Conservation (phyloP, 345 rosid species). For the Eucalyptus erythrocorys region DNA sequence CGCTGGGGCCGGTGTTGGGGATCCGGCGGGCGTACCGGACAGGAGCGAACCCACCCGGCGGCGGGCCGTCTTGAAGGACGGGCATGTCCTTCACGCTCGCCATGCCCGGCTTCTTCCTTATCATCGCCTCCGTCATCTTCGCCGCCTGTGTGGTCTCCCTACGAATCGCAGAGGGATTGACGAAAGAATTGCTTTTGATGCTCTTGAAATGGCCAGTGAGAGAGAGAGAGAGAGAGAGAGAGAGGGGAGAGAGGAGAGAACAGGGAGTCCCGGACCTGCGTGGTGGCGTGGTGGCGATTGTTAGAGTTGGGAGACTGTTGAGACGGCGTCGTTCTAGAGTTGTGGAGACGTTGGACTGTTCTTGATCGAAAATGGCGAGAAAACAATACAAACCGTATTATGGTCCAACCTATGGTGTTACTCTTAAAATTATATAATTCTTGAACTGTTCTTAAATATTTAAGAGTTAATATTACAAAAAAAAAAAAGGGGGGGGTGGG, state of each 20-base stretch:
- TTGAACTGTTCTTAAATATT: background rate
- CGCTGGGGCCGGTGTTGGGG: conserved; percentile 92
- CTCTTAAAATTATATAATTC: background rate
- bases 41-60: conserved; percentile 95
- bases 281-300: background rate
- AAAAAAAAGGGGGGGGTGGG: too few relatives aligned
- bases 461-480: background rate
- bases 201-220: background rate
- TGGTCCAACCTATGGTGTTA: background rate
- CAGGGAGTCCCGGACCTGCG: background rate
- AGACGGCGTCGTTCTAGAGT: background rate
- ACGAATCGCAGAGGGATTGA: background rate
- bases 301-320: background rate
- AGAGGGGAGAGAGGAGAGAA: background rate
- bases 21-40: conserved; percentile 92
- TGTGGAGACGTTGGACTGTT: background rate
- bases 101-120: conserved; percentile 99
- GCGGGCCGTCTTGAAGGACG: conserved; percentile 92
- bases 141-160: background rate
- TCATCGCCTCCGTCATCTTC: conserved; percentile 89
- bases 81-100: conserved; percentile 99
- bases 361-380: background rate
- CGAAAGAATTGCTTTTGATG: background rate
- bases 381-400: background rate
- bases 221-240: background rate